A percentile compares a stretch with the other conserved stretches of the same genome.
Conservation (phyloP, 108 stramenopile species). For the Fragilariopsis cylindrus region DNA sequence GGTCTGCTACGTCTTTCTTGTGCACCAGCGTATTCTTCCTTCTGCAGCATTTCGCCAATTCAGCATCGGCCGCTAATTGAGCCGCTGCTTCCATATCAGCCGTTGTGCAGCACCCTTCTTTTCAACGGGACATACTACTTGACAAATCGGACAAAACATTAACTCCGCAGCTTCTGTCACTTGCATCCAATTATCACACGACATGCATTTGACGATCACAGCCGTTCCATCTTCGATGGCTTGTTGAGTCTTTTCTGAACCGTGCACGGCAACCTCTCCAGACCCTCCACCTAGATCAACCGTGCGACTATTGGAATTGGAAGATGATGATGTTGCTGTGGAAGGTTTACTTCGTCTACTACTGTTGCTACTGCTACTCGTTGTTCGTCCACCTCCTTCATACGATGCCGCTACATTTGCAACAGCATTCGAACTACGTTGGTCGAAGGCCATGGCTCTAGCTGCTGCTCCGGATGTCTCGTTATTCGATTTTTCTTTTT, state of each 20-base stretch:
- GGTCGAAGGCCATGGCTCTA: constrained; percentile 48
- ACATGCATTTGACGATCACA: constrained; percentile 67
- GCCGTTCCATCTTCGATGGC: constrained; percentile 77
- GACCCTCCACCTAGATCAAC: constrained; percentile 49
- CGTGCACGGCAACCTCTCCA: constrained; percentile 63
- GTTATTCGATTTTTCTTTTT: constrained; percentile 53
- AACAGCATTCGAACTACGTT: constrained; percentile 38
- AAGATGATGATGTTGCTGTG: not conserved
- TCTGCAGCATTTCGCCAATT: constrained; percentile 78
- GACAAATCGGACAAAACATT: constrained; percentile 83
- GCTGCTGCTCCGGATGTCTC: constrained; percentile 53
- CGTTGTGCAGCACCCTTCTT: constrained; percentile 47
- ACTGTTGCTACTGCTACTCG: not conserved
- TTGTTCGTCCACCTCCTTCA: not conserved
- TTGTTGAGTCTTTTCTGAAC: constrained; percentile 61
- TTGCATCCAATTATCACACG: constrained; percentile 86
- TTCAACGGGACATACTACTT: constrained; percentile 63
- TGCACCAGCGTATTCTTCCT: constrained; percentile 47
- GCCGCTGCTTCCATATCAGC: constrained; percentile 57
- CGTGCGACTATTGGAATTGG: not conserved
- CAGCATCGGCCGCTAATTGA: constrained; percentile 71
- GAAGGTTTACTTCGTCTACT: not conserved
- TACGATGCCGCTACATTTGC: constrained; percentile 37
- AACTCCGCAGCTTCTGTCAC: constrained; percentile 67
- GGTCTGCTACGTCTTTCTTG: no score